Base-by-base conservation (phyloP, 129 eudicot species). In the Pseudognaphalium luteoalbum region DNA sequence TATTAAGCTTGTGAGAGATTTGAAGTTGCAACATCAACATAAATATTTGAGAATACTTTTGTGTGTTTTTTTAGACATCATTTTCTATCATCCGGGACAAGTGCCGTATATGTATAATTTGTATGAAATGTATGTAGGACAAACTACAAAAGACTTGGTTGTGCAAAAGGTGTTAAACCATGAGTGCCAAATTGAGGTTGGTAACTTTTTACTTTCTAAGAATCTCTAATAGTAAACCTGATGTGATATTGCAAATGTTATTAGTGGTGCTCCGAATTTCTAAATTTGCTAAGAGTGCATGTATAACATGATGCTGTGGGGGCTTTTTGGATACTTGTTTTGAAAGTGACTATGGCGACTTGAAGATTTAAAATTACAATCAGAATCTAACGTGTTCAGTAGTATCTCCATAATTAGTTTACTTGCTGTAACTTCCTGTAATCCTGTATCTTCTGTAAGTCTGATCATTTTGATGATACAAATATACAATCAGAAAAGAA, bases 181-280 rank as follows among this genome's bases (percentile, higher is more conserved):
- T 95, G 99, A 90, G 90, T 57, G 99, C 99, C 56, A 95, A 95
- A 85, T 78, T 91, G 72, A 89, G 99, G 99, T 95, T 61, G 60
- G 84, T 76, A 44, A 2, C 12, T 20, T 52, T 68, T 68, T 60
- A 72, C 32, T 71, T 78, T 72, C 50, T 59, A 63, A 30, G 21
- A 77, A 47, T 63, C 56, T 22, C 70, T 66, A 12, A 35, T 19
- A 28, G 62, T 20, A 57, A n/a, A n/a, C 28, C 62, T 19, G 62
- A 57, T 57, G 62, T 20, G 12, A 8, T 6, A 57, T 57, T 57
- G 62, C 22, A 57, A 1, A 57, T 20, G 62, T 57, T 57, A 57
- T 57, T 4, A 54, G 9, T n/a, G 21, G 21, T 54, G 60, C 60
- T 54, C 21, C 10, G 17, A 54, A 54, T 54, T 54, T 22, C 9